Base-by-base conservation (phyloP, 2,329 filamentous ascomycete species). In the Xylaria sp. region DNA sequence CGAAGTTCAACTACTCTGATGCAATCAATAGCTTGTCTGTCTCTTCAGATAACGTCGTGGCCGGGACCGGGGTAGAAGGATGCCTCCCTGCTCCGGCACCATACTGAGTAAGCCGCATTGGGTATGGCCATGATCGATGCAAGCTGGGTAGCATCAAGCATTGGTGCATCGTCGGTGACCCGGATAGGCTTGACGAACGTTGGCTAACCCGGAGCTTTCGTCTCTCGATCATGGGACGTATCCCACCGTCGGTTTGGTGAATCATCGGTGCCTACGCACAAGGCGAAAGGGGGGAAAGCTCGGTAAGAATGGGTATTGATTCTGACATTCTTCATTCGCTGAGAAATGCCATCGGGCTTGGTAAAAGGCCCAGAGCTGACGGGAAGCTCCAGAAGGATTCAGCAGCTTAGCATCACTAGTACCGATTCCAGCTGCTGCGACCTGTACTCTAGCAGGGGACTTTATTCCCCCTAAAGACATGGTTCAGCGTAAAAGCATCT, bases 121-220 rank as follows among this genome's bases (percentile, higher is more conserved):
- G 10, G 34, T 10, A 37, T 37, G 59, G 48, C 39, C 57, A 60
- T 37, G 65, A 59, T 56, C 54, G 57, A 65, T 59, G 63, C 58
- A 66, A 58, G 56, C 52, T 66, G 64, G 52, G 66, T 59, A 41
- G 66, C 41, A 63, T 52, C 56, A 52, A 50, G 62, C 55, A 59
- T 31, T n/a, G 48, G 68, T 65, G 64, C 51, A 48, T 55, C 52
- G 50, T 59, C 34, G n/a, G 13, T 31, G 56, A 41, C 37, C 39
- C 51, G 13, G 61, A 64, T 58, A 56, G 66, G 37, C 46, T 34
- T 37, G 50, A 25, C 54, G 59, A 51, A 66, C 25, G 25, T 34
- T 25, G 50, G 25, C 52, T 63, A 31, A 56, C 46, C 39, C 62
- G 39, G 46, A 65, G 52, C 57, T 56, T 56, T 41, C 18, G 28